These are phyloP conservation scores for Climacium dendroides DNA, from an alignment of 225 moss, liverwort and hornwort genomes.

Conservation along the genomic window DNA sequence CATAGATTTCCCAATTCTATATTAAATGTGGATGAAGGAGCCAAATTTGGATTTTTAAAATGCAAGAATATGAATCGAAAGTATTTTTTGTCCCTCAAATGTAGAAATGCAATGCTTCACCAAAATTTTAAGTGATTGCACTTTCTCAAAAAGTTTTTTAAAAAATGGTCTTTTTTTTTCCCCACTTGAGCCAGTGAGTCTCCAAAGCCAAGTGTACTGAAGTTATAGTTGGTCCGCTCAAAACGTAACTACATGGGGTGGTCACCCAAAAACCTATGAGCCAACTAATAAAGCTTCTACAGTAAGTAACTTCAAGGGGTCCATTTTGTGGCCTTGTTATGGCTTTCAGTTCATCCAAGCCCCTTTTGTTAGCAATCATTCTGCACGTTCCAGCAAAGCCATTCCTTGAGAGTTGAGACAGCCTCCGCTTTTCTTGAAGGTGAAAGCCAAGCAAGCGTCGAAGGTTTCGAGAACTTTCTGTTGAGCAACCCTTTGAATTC, in stretches of 20 bases:
- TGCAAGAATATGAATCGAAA: too few relatives aligned
- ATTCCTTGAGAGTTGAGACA: neutral
- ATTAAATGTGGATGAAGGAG: too few relatives aligned
- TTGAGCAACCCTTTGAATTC: neutral
- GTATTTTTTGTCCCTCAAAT: too few relatives aligned
- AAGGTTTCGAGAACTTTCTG: too few relatives aligned
- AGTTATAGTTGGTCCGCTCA: neutral
- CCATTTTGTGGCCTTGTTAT: neutral
- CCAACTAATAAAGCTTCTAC: neutral
- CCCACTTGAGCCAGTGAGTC: rapidly evolving
- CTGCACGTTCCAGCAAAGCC: neutral
- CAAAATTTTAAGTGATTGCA: too few relatives aligned
- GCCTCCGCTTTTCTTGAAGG: too few relatives aligned
- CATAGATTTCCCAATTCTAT: too few relatives aligned
- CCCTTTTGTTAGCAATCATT: neutral
- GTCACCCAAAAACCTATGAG: neutral
- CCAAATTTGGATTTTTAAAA: too few relatives aligned
- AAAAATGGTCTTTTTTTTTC: too few relatives aligned
- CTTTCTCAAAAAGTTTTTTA: too few relatives aligned
- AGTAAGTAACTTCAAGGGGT: neutral
- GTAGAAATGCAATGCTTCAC: too few relatives aligned
- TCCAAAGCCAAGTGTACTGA: neutral
- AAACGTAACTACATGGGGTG: too few relatives aligned
- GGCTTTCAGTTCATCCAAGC: neutral
- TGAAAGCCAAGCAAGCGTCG: neutral